Base-by-base conservation (phyloP, 352 stramenopile species). In the Peronospora destructor region DNA sequence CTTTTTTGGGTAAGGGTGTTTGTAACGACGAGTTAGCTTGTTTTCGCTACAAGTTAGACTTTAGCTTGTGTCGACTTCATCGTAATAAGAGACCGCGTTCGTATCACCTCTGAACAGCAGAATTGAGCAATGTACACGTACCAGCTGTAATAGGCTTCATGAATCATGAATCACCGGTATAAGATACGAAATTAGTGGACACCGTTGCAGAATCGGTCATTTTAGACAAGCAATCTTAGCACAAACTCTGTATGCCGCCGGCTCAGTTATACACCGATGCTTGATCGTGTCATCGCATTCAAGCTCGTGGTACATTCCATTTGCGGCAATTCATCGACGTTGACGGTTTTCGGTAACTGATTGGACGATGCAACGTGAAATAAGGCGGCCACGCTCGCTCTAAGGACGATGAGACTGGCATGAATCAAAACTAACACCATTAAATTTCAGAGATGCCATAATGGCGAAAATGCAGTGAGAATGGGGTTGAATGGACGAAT, bases 301-400 rank as follows among this genome's bases (percentile, higher is more conserved):
- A 50, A 49, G 19, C 45, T 54, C 58, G 53, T 59, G 48, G 53
- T 59, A 48, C 52, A 17, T 35, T 45, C 44, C 10, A 67, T 67
- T 67, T 48, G 59, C 33, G 23, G 38, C 23, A 29, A 34, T 12
- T 26, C 49, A 53, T 53, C 44, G 47, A 64, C 59, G 59, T 49
- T 35, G 39, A 38, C 32, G 19, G 21, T 34, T 61, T 67, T 53
- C 29, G 45, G 29, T 39, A 43, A 30, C 19, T 67, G 59, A 67
- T 67, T 67, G 59, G 59, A 39, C 45, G 36, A 50, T 33, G 19
- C 29, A 26, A 4, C 0, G 53, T 34, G 59, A 53, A 37, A 60
- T 58, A 67, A 60, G 40, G 52, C 26, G 52, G 45, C 43, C 35
- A 13, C 42, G 28, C 10, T 48, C 35, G 30, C 19, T 52, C 28